phyloP scores from a whole-genome alignment of 1,284 basidiomycete species.

The Takashimella tepidaria region DNA sequence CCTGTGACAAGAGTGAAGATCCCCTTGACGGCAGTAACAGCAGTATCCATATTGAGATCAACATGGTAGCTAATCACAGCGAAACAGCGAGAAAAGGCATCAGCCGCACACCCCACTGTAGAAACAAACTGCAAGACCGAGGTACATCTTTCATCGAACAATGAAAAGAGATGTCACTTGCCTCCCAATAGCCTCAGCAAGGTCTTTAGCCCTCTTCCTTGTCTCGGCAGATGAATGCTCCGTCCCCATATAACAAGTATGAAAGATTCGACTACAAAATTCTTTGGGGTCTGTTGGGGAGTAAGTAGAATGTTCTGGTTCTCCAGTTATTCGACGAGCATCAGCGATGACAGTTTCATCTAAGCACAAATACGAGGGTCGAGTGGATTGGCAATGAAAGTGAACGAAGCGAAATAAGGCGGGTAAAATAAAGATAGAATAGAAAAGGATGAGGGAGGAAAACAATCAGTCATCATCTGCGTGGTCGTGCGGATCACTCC shows the following conservation, averaged over 20 bases:
- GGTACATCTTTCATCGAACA: no score
- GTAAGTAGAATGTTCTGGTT: slow-evolving; percentile 72
- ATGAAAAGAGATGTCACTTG: slow-evolving; percentile 42
- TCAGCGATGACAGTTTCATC: slow-evolving; percentile 86
- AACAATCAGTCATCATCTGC: no score
- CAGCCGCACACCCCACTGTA: background rate
- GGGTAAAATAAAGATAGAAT: background rate
- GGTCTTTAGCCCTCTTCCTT: slow-evolving; percentile 73
- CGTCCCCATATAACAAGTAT: slow-evolving; percentile 99
- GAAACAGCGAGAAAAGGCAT: no score
- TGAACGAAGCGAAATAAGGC: background rate
- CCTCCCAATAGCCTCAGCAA: slow-evolving; percentile 85
- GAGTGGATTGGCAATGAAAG: background rate
- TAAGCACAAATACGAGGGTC: slow-evolving; percentile 32
- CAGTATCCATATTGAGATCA: slow-evolving; percentile 91
- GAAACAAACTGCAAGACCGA: slow-evolving; percentile 1
- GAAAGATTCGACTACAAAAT: slow-evolving; percentile 81
- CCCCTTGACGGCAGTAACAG: slow-evolving; percentile 76
- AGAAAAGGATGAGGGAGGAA: background rate
- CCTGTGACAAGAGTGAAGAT: slow-evolving; percentile 83
- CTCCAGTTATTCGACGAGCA: slow-evolving; percentile 80
- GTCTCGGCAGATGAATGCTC: slow-evolving; percentile 90
- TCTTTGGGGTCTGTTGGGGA: slow-evolving; percentile 79
- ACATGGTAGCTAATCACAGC: slow-evolving; percentile 91
- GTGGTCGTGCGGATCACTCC: no score